Evolutionary conservation across 106 monocot genomes (phyloP).

Genomic region (Dendrobium nobile): DNA sequence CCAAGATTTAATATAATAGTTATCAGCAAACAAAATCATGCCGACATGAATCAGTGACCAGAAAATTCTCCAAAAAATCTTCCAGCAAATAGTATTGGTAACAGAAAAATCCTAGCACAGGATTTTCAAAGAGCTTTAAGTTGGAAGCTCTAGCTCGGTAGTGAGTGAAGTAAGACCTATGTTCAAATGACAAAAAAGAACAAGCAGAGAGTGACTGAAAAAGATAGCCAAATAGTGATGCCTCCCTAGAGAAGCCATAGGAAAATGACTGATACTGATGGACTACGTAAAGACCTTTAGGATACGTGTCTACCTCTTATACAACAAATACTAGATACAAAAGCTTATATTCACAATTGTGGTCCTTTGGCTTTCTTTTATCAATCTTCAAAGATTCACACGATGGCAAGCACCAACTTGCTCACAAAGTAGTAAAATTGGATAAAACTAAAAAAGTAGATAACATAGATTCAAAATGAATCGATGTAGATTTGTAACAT

Average conservation of each 20-base stretch:
- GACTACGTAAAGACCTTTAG: neutral
- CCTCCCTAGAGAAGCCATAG: neutral
- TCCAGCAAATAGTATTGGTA: neutral
- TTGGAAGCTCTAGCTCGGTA: neutral
- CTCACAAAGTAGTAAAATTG: neutral
- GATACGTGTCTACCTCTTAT: neutral
- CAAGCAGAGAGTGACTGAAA: neutral
- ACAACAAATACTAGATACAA: neutral
- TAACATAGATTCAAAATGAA: neutral
- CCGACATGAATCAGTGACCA: neutral
- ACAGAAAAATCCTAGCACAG: neutral
- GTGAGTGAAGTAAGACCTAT: neutral
- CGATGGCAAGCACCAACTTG: neutral
- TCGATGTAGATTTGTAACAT: neutral
- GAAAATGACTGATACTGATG: neutral
- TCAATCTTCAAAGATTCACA: neutral
- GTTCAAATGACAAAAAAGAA: no score
- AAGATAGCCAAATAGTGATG: neutral
- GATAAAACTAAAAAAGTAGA: neutral
- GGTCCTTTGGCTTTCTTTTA: neutral
- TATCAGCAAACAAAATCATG: neutral
- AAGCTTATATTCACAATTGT: neutral
- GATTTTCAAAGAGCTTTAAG: neutral
- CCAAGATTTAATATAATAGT: neutral
- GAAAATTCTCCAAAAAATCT: neutral